Evolutionary conservation across 495 filamentous ascomycete species (phyloP).

Genomic region (Extremus antarcticus): DNA sequence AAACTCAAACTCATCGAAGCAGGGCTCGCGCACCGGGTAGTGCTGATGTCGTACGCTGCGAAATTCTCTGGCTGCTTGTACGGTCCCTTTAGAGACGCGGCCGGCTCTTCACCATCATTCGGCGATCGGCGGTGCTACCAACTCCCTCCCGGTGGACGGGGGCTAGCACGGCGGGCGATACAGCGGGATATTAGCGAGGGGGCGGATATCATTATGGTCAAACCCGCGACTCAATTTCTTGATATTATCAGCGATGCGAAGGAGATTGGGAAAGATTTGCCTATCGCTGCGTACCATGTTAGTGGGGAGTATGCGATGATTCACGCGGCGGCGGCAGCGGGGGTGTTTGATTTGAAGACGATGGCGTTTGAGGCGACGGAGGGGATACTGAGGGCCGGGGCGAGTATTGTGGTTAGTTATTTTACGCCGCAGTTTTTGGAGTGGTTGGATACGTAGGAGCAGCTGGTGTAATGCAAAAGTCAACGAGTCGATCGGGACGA

Average conservation of each 20-base stretch:
- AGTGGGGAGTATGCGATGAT: constrained; percentile 98
- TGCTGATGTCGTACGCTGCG: constrained; percentile 94
- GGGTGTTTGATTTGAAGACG: constrained; percentile 90
- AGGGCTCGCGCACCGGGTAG: constrained; percentile 75
- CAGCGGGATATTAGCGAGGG: constrained; percentile 81
- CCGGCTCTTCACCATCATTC: constrained; percentile 83
- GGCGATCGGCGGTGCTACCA: constrained; percentile 96
- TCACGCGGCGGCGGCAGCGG: constrained; percentile 86
- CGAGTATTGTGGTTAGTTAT: constrained; percentile 83
- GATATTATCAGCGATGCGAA: constrained; percentile 96
- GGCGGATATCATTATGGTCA: constrained; percentile 98
- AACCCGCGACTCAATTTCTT: constrained; percentile 84
- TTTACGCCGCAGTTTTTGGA: constrained; percentile 91
- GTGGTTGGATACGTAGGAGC: constrained; percentile 45
- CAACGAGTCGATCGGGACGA: too few species aligned
- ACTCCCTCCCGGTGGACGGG: constrained; percentile 79
- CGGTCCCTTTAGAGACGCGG: constrained; percentile 93
- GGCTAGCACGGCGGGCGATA: constrained; percentile 89
- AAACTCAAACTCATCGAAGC: constrained; percentile 91
- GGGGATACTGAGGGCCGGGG: constrained; percentile 84
- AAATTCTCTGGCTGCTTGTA: constrained; percentile 96
- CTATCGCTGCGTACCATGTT: constrained; percentile 91
- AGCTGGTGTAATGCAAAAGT: not conserved
- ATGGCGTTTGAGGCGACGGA: constrained; percentile 94
- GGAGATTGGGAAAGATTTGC: constrained; percentile 79